Base-by-base conservation (phyloP, 2,329 filamentous ascomycete genomes). In the Laburnicola sp. region DNA sequence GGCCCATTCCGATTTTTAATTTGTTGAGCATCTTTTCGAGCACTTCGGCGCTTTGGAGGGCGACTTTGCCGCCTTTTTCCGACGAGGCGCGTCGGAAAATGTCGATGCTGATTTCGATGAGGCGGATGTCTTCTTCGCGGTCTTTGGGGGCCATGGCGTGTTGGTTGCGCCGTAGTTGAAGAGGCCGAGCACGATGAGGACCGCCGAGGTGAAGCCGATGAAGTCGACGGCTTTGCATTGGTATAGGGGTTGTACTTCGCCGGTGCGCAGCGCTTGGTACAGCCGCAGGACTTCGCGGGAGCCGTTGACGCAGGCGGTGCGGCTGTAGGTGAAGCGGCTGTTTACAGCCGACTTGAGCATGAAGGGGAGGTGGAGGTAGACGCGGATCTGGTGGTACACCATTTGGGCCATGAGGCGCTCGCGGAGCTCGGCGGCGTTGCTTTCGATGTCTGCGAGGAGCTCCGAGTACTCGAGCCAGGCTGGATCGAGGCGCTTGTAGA, bases 161-260 rank as follows among this genome's bases (percentile, higher is more conserved):
- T 16, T 32, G 4, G 37, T 48, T 4, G 54, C 47, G 38, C 69
- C 66, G 38, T 71, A 73, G 45, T 72, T 73, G 54, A 75, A 64
- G 5, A 76, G 64, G 2, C 74, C 74, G n/a, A 79, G 66, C 7
- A 75, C 63, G 28, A 79, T 62, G 22, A 78, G 64, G 1, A 77
- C 69, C 2, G 75, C 73, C 4, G 74, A 70, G 1, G 75, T 78
- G 61, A 79, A 79, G 32, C 71, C 76, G 34, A 77, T 70, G 51
- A 78, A 78, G 56, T 78, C 77, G 16, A 75, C 64, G 6, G 75
- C 74, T 50, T 76, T 77, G 66, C 76, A 78, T 50, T 79, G 74
- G 59, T 76, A 78, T 0, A 76, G 58, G 8, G 72, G 72, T 49
- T 69, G 66, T 2, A 57, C 63, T 45, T 48, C 62, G 23, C 69